Conservation (phyloP, 306 rosid species). For the Pterocarpus santalinus region DNA sequence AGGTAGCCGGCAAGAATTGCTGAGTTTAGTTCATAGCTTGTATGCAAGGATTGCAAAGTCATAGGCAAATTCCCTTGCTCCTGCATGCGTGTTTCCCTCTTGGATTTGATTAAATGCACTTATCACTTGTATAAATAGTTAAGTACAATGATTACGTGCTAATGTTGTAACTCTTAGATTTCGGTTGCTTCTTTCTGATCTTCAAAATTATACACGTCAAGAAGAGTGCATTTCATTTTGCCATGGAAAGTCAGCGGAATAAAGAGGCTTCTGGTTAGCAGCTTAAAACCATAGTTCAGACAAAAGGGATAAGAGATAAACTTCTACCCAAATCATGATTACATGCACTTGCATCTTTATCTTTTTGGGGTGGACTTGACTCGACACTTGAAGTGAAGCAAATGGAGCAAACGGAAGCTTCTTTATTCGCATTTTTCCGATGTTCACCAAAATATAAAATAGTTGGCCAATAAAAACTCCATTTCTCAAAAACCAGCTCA, state of each 20-base stretch:
- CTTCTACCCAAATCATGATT: no score
- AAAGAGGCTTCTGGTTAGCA: no score
- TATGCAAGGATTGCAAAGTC: not conserved
- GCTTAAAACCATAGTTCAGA: no score
- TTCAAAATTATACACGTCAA: not conserved
- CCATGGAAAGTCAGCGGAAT: not conserved
- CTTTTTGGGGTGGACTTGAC: not conserved
- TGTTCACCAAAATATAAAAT: not conserved
- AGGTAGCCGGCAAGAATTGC: not conserved
- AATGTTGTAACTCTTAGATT: not conserved
- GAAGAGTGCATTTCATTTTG: not conserved
- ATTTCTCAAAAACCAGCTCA: no score
- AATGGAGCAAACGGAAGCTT: not conserved
- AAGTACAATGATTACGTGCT: conserved; percentile 22
- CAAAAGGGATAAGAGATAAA: no score
- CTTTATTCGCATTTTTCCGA: conserved; percentile 1
- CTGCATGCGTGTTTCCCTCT: not conserved
- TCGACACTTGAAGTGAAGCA: not conserved
- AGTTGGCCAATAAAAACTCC: not conserved
- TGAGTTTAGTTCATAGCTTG: not conserved
- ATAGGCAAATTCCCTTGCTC: conserved; percentile 4
- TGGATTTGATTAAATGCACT: not conserved
- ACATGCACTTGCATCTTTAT: no score
- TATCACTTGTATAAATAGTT: conserved; percentile 15
- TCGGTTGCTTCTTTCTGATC: no score